Base-by-base conservation (phyloP, 495 filamentous ascomycete species). In the Xylaria curta region DNA sequence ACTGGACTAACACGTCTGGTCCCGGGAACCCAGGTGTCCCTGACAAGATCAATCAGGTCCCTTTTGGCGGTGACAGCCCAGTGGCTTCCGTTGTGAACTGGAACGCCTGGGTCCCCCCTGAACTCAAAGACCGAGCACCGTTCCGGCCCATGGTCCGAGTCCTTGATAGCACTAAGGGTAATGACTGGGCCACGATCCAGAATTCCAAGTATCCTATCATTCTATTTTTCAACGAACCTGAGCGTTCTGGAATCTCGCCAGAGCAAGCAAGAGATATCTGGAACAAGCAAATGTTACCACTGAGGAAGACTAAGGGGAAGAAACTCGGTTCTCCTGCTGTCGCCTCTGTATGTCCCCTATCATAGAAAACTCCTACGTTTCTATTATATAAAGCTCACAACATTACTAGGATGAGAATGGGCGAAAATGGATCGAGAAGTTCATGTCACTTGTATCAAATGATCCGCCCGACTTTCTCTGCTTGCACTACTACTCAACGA, bases 181-280 rank as follows among this genome's bases (percentile, higher is more conserved):
- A 80, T 7, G 84, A 86, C 33, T 86, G 83, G 82, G 63, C 71
- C 1, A 78, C 66, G 24, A 78, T 83, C 46, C 65, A 76, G 47
- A 72, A 72, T 33, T 69, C 75, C 13, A 74, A 77, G 7, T 71
- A 76, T 26, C 66, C 74, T 12, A 80, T 81, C 28, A 77, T 86
- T 7, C 82, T 82, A 49, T 86, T 78, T 70, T 82, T 84, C 78
- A 86, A 86, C 71, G 84, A 85, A 72, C 84, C 84, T 8, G 83
- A 86, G 51, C 77, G 82, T 49, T 73, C 76, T 42, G 79, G 79
- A 17, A 82, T 85, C 19, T 75, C 76, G 4, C 75, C 84, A 0
- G 74, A 81, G 71, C 62, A 82, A 68, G 84, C 84, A 54, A 82
- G 77, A 47, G 75, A 81, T n/a, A 75, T 78, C 54, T 85, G 83